Percentiles rank a stretch among this genome's conserved stretches.
Conservation (phyloP, 345 rosid genomes). For the Pistacia vera region DNA sequence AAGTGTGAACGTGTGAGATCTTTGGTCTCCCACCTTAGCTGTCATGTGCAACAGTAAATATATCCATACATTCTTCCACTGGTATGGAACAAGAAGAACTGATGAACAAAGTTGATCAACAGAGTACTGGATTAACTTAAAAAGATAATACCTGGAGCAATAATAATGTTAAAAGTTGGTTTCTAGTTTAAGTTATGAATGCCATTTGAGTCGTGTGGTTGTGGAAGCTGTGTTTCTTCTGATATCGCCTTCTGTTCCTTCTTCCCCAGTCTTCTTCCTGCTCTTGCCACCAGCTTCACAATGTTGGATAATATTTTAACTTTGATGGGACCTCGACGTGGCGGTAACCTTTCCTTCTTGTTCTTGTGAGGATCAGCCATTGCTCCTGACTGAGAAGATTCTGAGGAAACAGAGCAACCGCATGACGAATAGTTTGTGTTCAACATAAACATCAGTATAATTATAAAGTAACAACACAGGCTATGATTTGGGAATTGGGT, state of each 20-base stretch:
- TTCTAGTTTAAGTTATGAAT: neutral
- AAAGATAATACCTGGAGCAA: neutral
- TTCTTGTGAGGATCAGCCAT: constrained; percentile 16
- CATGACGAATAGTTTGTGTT: neutral
- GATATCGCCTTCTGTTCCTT: constrained; percentile 9
- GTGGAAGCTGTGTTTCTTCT: constrained; percentile 5
- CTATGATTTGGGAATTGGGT: neutral
- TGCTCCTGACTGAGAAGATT: neutral
- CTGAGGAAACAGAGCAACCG: constrained; percentile 6
- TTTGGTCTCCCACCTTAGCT: neutral
- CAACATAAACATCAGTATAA: neutral
- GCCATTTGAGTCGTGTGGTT: neutral
- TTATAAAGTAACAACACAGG: neutral
- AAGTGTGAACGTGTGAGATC: neutral
- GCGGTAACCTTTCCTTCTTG: constrained; percentile 27
- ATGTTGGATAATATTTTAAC: constrained; percentile 20
- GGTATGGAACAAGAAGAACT: too few relatives aligned
- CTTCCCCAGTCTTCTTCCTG: constrained; percentile 10
- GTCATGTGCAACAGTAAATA: neutral
- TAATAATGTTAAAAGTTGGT: neutral
- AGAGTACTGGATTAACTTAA: too few relatives aligned
- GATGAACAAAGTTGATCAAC: too few relatives aligned
- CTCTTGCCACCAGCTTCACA: constrained; percentile 7
- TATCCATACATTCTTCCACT: neutral
- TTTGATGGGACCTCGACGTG: constrained; percentile 41